Conservation (phyloP, 2,329 filamentous ascomycete genomes). For the Hortaea sp. region DNA sequence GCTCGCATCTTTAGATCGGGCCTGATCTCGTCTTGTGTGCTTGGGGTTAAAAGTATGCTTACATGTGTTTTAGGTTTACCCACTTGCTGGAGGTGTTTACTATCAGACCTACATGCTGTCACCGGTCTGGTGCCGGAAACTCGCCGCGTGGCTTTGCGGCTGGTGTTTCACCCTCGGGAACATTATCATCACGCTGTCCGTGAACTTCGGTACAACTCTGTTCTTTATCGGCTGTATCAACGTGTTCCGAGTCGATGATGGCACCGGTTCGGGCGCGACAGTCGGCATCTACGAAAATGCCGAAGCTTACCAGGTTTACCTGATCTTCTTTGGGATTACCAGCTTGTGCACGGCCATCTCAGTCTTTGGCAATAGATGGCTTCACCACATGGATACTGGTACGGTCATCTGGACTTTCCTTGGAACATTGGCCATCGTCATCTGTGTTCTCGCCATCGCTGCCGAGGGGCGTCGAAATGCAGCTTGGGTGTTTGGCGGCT, state of each 20-base stretch:
- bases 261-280: neutral
- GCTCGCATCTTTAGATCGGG: too few relatives aligned
- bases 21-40: too few relatives aligned
- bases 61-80: conserved; percentile 23
- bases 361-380: neutral
- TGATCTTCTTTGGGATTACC: neutral
- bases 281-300: neutral
- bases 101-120: conserved; percentile 71
- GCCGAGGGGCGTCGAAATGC: conserved; percentile 56
- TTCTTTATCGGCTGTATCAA: conserved; percentile 48
- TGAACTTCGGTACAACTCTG: conserved; percentile 60
- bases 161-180: conserved; percentile 73
- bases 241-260: conserved; percentile 32
- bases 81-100: conserved; percentile 60
- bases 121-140: conserved; percentile 47
- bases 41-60: neutral
- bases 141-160: conserved; percentile 63
- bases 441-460: conserved; percentile 54
- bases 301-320: neutral
- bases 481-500: conserved; percentile 56
- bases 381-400: neutral
- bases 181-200: conserved; percentile 72
- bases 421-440: conserved; percentile 52
- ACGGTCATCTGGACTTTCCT: conserved; percentile 38
- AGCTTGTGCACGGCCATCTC: neutral